phyloP scores from a whole-genome alignment of 345 rosid species.

The Acer yangbiense region DNA sequence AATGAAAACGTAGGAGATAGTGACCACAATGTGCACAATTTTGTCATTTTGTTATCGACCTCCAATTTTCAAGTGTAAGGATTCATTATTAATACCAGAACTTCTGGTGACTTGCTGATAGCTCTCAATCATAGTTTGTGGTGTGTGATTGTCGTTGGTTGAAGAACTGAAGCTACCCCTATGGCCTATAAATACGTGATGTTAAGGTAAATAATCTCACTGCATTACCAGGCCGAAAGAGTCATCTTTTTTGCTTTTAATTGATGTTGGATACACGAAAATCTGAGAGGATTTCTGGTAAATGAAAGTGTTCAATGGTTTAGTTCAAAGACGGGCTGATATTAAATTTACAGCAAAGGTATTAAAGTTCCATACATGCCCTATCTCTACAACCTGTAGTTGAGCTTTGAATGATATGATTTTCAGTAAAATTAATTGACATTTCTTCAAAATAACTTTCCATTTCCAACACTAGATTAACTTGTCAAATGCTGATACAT shows the following conservation, averaged over 20 bases:
- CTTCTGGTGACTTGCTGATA: neutral
- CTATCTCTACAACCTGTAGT: neutral
- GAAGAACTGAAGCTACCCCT: no score
- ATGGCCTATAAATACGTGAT: neutral
- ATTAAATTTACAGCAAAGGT: no score
- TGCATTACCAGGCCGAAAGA: neutral
- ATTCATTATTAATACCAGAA: neutral
- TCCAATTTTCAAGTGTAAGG: neutral
- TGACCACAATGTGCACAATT: neutral
- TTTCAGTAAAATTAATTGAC: neutral
- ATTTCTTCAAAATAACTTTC: neutral
- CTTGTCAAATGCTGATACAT: conserved; percentile 3
- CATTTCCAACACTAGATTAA: neutral
- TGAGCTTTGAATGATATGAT: neutral
- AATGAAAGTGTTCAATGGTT: no score
- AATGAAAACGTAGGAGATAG: neutral
- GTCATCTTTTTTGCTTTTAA: no score
- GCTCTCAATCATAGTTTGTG: neutral
- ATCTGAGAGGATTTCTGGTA: neutral
- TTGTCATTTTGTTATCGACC: neutral
- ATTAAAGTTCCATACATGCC: no score
- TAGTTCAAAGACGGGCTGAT: no score
- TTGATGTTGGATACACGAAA: no score
- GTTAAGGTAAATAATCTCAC: neutral
- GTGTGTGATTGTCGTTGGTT: neutral